These are phyloP conservation scores for Orbilia oligospora DNA, from an alignment of 2,329 filamentous ascomycete species.

Conservation along the genomic window DNA sequence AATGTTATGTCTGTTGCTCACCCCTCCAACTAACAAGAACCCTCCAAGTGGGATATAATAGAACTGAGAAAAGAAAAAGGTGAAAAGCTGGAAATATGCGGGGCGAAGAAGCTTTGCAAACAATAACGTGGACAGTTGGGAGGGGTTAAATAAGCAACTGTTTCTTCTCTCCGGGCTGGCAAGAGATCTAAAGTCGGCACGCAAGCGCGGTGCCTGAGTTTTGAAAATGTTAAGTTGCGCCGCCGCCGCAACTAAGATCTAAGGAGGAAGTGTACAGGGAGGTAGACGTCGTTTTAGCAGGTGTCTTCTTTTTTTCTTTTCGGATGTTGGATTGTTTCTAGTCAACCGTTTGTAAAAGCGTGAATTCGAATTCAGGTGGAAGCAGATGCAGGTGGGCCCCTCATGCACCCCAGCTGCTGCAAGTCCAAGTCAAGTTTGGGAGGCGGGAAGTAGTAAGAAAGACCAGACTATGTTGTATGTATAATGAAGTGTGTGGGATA, in stretches of 20 bases:
- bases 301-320: conserved; percentile 33
- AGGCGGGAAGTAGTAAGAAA: conserved; percentile 40
- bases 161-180: conserved; percentile 23
- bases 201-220: conserved; percentile 54
- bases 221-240: conserved; percentile 37
- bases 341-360: conserved; percentile 23
- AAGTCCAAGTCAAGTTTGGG: conserved; percentile 45
- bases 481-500: conserved; percentile 21
- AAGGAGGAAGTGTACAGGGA: conserved; percentile 6
- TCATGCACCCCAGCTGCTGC: conserved; percentile 47
- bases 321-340: conserved; percentile 53
- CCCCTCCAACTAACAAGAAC: conserved; percentile 31
- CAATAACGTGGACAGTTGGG: conserved; percentile 60
- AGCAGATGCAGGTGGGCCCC: conserved; percentile 19
- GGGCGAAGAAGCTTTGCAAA: conserved; percentile 44
- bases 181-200: conserved; percentile 37
- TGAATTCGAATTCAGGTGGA: conserved; percentile 21
- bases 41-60: conserved; percentile 44
- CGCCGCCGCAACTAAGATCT: conserved; percentile 35
- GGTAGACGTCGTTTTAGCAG: conserved; percentile 34
- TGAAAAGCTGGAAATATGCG: conserved; percentile 29
- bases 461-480: conserved; percentile 16
- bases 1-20: conserved; percentile 55
- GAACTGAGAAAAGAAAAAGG: conserved; percentile 51
- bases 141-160: conserved; percentile 54